Conservation (phyloP, 192 early-diverging fungal genomes). For the Entrophospora sp. region DNA sequence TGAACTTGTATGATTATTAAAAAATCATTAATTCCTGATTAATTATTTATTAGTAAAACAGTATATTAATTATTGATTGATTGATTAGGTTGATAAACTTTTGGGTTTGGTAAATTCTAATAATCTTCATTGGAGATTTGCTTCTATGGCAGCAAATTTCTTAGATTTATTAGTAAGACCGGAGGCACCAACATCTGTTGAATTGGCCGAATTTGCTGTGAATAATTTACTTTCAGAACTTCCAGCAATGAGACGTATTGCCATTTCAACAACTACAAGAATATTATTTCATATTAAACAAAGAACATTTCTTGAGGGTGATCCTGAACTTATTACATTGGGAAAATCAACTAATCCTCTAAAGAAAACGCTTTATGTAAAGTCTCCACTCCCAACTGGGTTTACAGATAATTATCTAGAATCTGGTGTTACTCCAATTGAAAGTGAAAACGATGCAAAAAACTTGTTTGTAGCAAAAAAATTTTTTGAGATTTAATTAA, state of each 20-base stretch:
- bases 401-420: conserved; percentile 30
- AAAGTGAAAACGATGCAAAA: conserved; percentile 25
- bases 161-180: conserved; percentile 63
- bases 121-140: conserved; percentile 72
- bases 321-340: conserved; percentile 34
- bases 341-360: conserved; percentile 35
- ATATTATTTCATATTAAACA: conserved; percentile 64
- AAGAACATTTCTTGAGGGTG: conserved; percentile 43
- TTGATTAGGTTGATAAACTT: conserved; percentile 32
- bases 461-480: conserved; percentile 21
- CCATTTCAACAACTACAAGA: conserved; percentile 45
- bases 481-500: too few species aligned
- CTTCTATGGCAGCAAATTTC: conserved; percentile 68
- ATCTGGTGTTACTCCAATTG: conserved; percentile 22
- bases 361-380: conserved; percentile 25
- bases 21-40: too few species aligned
- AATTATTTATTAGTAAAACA: too few species aligned
- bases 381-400: conserved; percentile 24
- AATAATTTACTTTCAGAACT: conserved; percentile 61
- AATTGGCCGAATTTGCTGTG: conserved; percentile 47
- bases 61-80: too few species aligned
- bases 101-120: conserved; percentile 50
- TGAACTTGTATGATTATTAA: conserved; percentile 8
- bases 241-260: conserved; percentile 60
- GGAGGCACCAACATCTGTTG: conserved; percentile 44